Base-by-base conservation (phyloP, 2,329 filamentous ascomycete genomes). In the Venturia aucupariae region DNA sequence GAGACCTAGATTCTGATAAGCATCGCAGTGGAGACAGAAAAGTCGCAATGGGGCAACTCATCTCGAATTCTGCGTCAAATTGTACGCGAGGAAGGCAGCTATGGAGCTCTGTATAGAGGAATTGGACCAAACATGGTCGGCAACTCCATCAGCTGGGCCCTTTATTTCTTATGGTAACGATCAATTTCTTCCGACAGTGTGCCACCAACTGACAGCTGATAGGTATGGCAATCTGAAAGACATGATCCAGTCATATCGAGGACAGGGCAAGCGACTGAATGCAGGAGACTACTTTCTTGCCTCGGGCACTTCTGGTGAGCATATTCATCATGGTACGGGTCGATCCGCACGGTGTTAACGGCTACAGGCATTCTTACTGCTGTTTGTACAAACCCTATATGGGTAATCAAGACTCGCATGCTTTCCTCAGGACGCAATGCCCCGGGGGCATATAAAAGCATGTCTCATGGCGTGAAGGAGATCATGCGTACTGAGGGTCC, bases 371-470 rank as follows among this genome's bases (percentile, higher is more conserved):
- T 88, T 22, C 75, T 90, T 48, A 96, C 92, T 1, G 89, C 92
- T 54, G 78, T 90, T 38, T 81, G 93, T 68, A 97, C 94, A 38
- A 97, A 97, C 74, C 94, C 94, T 2, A 87, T 99, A 70, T 99
- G 94, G 94, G 94, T 99, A 2, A 86, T 99, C 74, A 97, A 97
- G 80, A 97, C 93, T 10, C 89, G 94, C 67, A 97, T 99, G 92
- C 81, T 97, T 30, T 91, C 92, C 38, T 92, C 90, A 4, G 90
- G 94, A 68, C 84, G 85, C 61, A 81, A 84, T 64, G 82, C 86
- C 6, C 84, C 82, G 1, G 91, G 91, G 17, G 94, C 93, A 1
- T 99, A 99, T 76, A 82, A 84, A 19, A 88, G 85, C 68, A 90
- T 97, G 80, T 78, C 81, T 68, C 82, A 86, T 60, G 94, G 94